Evolutionary conservation across 73 alveolate genomes (phyloP).

Genomic region (Uronychia setigera): DNA sequence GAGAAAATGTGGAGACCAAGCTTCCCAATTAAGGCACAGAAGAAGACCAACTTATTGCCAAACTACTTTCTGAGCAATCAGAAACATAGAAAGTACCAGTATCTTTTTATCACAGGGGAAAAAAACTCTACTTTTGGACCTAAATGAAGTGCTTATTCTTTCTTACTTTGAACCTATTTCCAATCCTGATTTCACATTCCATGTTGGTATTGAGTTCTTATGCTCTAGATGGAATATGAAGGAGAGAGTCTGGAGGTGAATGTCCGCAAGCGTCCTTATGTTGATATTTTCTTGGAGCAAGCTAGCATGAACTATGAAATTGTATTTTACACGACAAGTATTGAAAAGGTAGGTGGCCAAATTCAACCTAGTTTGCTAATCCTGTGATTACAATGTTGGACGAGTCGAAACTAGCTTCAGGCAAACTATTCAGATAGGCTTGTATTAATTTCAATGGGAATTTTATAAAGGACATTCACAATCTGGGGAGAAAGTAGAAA

Average conservation of each 20-base stretch:
- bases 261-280: constrained; percentile 23
- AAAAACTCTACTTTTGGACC: constrained; percentile 66
- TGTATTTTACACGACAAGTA: constrained; percentile 16
- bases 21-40: too few relatives aligned
- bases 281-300: constrained; percentile 17
- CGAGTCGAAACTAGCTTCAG: constrained; percentile 20
- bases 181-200: constrained; percentile 39
- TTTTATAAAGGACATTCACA: constrained; percentile 60
- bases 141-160: constrained; percentile 76
- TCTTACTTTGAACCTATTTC: constrained; percentile 50
- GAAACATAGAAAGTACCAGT: too few relatives aligned
- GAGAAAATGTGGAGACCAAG: too few relatives aligned
- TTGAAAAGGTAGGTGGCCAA: not conserved
- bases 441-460: constrained; percentile 56
- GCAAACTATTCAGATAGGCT: constrained; percentile 59
- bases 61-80: too few relatives aligned
- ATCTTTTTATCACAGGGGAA: too few relatives aligned
- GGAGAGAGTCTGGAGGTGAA: constrained; percentile 10
- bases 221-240: constrained; percentile 18
- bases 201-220: constrained; percentile 7
- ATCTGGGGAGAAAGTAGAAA: constrained; percentile 63
- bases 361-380: constrained; percentile 58
- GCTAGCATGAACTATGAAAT: constrained; percentile 26
- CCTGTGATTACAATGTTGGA: constrained; percentile 70
- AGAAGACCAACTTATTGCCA: too few relatives aligned